phyloP scores from a whole-genome alignment of 2,329 filamentous ascomycete species.

The Apiospora kogelbergensis region DNA sequence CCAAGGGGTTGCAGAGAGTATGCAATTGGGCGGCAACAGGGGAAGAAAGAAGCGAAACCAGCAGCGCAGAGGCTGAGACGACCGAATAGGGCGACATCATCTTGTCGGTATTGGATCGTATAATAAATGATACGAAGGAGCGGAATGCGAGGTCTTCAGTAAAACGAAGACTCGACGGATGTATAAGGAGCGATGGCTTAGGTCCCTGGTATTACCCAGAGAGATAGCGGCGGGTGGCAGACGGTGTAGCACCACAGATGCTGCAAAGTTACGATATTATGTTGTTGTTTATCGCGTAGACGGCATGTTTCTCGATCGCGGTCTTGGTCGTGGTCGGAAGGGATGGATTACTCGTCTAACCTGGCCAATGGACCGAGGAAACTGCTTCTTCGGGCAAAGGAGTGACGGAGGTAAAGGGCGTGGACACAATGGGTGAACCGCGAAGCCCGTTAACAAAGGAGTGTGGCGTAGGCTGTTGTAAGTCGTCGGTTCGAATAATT shows the following conservation, averaged over 20 bases:
- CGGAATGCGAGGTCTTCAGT: background rate
- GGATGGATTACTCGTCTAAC: background rate
- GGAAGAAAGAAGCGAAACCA: conserved; percentile 41
- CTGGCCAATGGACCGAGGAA: background rate
- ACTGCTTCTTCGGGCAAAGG: background rate
- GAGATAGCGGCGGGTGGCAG: background rate
- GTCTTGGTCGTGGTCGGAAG: background rate
- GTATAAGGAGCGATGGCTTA: background rate
- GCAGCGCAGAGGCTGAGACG: conserved; percentile 38
- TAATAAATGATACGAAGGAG: background rate
- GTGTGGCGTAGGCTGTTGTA: background rate
- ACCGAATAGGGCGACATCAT: conserved; percentile 19
- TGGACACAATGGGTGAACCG: conserved; percentile 2
- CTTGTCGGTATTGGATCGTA: conserved; percentile 6
- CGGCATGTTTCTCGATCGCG: background rate
- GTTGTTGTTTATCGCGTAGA: background rate
- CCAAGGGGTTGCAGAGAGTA: conserved; percentile 75
- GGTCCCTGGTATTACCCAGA: background rate
- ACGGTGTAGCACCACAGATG: background rate
- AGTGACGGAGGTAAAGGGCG: background rate
- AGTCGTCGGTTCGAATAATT: background rate
- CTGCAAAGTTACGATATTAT: background rate
- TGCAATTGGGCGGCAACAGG: conserved; percentile 69
- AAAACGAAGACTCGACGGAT: background rate
- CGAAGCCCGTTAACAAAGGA: background rate